A percentile compares a stretch with the other conserved stretches of the same genome.
Evolutionary conservation across 2,329 filamentous ascomycete species (phyloP).

Genomic region (Fusarium setosum): DNA sequence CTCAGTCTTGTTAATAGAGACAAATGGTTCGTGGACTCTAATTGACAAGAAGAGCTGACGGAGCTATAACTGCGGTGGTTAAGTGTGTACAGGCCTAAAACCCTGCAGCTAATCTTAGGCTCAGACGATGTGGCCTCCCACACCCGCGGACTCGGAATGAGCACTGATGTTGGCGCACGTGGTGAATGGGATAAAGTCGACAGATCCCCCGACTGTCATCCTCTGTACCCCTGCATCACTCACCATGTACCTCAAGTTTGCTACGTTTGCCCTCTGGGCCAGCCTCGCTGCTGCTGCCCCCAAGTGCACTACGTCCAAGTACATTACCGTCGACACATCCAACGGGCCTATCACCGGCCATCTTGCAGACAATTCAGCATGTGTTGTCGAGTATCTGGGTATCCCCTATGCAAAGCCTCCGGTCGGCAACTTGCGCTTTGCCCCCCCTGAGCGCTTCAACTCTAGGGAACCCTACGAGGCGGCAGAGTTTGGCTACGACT

Average conservation of each 20-base stretch:
- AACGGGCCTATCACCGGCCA: slow-evolving; percentile 51
- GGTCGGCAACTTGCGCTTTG: slow-evolving; percentile 50
- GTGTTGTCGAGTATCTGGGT: slow-evolving; percentile 52
- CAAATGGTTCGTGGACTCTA: no score
- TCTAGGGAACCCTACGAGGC: slow-evolving; percentile 17
- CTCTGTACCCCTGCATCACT: not conserved
- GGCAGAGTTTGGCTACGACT: slow-evolving; percentile 27
- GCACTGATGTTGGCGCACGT: slow-evolving; percentile 1
- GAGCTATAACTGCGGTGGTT: no score
- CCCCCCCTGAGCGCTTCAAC: slow-evolving; percentile 46
- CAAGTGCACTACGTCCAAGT: slow-evolving; percentile 24
- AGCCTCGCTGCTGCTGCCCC: slow-evolving; percentile 14
- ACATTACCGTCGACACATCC: slow-evolving; percentile 44
- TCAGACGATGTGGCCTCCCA: not conserved
- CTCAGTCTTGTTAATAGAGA: no score
- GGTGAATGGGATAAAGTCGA: not conserved
- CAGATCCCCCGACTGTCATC: not conserved
- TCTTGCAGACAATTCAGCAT: slow-evolving; percentile 38
- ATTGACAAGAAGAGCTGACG: no score
- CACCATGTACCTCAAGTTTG: slow-evolving; percentile 15
- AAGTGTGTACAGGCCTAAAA: no score
- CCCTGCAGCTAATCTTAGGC: not conserved
- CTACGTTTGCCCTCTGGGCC: slow-evolving; percentile 19
- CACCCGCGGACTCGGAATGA: not conserved
- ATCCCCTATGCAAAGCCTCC: slow-evolving; percentile 55